These are phyloP conservation scores for Rubia peregrina DNA, from an alignment of 305 asterid species.

Conservation along the genomic window DNA sequence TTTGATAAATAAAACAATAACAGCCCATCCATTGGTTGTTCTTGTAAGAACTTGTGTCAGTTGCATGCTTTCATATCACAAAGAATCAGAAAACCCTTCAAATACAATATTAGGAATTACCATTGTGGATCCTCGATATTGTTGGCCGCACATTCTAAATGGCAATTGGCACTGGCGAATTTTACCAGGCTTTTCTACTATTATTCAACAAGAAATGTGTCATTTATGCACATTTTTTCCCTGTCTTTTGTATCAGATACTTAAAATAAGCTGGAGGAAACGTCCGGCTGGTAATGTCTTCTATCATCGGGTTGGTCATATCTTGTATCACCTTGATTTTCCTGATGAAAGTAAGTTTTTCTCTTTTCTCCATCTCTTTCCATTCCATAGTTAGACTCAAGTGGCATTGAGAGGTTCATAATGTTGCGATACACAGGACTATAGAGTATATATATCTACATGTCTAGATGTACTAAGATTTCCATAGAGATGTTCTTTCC, in stretches of 20 bases:
- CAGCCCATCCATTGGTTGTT: too few species aligned
- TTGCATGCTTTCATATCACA: too few species aligned
- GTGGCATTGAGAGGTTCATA: not conserved
- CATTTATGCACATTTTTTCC: conserved; percentile 11
- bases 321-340: conserved; percentile 46
- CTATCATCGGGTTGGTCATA: conserved; percentile 18
- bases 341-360: conserved; percentile 64
- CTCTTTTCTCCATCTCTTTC: not conserved
- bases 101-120: too few species aligned
- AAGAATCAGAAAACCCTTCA: too few species aligned
- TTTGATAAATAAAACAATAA: too few species aligned
- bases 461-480: not conserved
- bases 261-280: conserved; percentile 17
- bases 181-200: not conserved
- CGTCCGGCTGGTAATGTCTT: conserved; percentile 19
- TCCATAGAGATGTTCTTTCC: not conserved
- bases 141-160: too few species aligned
- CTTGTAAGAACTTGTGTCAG: too few species aligned
- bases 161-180: too few species aligned
- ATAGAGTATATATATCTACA: not conserved
- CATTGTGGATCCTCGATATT: too few species aligned
- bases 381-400: not conserved
- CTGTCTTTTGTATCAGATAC: conserved; percentile 39
- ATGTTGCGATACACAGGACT: not conserved
- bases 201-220: conserved; percentile 7